These are phyloP conservation scores for Coniochaeta hoffmannii DNA, from an alignment of 2,329 filamentous ascomycete genomes.

Conservation along the genomic window DNA sequence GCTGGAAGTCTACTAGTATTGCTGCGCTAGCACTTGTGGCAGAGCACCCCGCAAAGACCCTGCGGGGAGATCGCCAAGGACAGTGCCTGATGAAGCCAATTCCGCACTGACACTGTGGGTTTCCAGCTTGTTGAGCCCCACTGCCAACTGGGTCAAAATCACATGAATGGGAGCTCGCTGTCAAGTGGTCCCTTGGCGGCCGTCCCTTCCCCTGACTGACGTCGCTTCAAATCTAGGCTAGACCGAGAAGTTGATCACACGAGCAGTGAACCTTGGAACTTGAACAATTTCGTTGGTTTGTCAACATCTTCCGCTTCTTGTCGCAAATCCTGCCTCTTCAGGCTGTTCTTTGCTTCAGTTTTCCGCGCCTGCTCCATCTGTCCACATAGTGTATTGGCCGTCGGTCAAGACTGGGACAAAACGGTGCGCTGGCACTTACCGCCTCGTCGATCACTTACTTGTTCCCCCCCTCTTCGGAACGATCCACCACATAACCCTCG, in stretches of 20 bases:
- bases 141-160: background rate
- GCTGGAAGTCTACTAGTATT: no score
- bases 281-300: background rate
- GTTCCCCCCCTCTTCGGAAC: constrained; percentile 1
- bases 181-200: background rate
- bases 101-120: background rate
- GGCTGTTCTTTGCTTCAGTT: background rate
- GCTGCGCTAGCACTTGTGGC: no score
- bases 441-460: background rate
- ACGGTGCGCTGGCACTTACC: background rate
- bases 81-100: background rate
- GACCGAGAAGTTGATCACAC: background rate
- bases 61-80: background rate
- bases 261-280: background rate
- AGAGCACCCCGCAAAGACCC: background rate
- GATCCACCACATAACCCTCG: background rate
- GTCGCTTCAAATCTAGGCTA: background rate
- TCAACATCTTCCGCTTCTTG: background rate
- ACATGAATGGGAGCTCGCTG: background rate
- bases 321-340: no score
- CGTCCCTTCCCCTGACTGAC: background rate
- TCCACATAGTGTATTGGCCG: background rate
- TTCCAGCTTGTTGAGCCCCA: background rate
- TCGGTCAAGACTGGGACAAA: background rate
- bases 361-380: background rate